Conservation (phyloP, 202 grass and related monocot genomes). For the Panicum hallii region DNA sequence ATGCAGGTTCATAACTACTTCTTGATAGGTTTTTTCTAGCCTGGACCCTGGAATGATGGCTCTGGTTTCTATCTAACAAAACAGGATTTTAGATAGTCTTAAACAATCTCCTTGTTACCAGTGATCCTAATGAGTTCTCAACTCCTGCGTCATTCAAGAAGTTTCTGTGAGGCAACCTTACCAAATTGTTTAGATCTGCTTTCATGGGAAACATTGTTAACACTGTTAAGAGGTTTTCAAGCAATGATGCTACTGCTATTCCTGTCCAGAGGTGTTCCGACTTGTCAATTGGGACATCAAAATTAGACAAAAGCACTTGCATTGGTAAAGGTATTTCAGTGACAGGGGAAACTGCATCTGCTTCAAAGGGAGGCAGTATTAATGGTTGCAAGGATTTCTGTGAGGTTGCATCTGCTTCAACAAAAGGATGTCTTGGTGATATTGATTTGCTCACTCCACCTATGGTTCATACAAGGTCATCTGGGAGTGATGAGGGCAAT, state of each 20-base stretch:
- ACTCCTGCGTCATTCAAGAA: constrained; percentile 8
- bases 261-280: background rate
- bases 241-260: constrained; percentile 1
- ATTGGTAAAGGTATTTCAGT: background rate
- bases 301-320: constrained; percentile 5
- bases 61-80: constrained; percentile 3
- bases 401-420: background rate
- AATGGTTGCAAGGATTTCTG: background rate
- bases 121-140: background rate
- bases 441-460: background rate
- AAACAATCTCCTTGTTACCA: background rate
- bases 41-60: background rate
- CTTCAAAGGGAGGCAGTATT: constrained; percentile 3
- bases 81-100: constrained; percentile 2
- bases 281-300: constrained; percentile 3
- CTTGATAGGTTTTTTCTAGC: background rate
- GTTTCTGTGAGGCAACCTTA: constrained; percentile 18
- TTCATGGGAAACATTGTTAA: constrained; percentile 48
- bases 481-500: background rate
- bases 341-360: background rate
- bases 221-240: constrained; percentile 28
- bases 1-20: constrained; percentile 26
- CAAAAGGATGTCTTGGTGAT: background rate
- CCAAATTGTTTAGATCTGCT: constrained; percentile 24
- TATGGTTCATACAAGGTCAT: constrained; percentile 18